Evolutionary conservation across 495 filamentous ascomycete species (phyloP).

Genomic region (Podospora pseudopauciseta): DNA sequence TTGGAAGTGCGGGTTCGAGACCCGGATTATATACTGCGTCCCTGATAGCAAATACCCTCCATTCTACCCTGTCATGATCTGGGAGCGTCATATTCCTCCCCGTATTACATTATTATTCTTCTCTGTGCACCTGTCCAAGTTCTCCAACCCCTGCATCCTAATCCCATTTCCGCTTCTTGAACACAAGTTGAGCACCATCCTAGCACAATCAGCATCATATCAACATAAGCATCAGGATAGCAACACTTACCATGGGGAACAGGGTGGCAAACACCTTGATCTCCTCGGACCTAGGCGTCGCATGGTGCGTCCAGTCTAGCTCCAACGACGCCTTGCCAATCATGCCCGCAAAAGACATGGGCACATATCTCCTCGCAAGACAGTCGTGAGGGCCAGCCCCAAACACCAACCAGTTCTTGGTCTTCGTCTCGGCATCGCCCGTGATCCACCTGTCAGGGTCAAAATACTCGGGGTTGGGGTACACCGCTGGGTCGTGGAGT

Average conservation of each 20-base stretch:
- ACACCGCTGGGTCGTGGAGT: slow-evolving; percentile 27
- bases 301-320: slow-evolving; percentile 81
- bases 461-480: slow-evolving; percentile 35
- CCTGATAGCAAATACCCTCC: background rate
- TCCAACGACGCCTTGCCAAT: slow-evolving; percentile 83
- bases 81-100: no score
- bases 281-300: slow-evolving; percentile 73
- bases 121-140: background rate
- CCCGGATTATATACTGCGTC: background rate
- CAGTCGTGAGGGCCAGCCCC: slow-evolving; percentile 94
- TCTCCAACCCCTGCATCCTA: background rate
- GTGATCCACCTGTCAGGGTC: slow-evolving; percentile 76
- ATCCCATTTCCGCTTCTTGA: slow-evolving; percentile 6
- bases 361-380: slow-evolving; percentile 82
- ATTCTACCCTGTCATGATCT: no score
- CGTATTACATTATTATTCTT: background rate
- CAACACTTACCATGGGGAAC: slow-evolving; percentile 73
- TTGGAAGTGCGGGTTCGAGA: background rate
- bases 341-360: slow-evolving; percentile 78
- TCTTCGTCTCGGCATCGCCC: slow-evolving; percentile 74
- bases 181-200: slow-evolving; percentile 9
- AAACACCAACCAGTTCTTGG: slow-evolving; percentile 95
- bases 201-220: background rate
- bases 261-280: slow-evolving; percentile 96
- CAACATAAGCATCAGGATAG: background rate